Evolutionary conservation across 2,329 filamentous ascomycete genomes (phyloP).

Genomic region (Cladophialophora carrionii): DNA sequence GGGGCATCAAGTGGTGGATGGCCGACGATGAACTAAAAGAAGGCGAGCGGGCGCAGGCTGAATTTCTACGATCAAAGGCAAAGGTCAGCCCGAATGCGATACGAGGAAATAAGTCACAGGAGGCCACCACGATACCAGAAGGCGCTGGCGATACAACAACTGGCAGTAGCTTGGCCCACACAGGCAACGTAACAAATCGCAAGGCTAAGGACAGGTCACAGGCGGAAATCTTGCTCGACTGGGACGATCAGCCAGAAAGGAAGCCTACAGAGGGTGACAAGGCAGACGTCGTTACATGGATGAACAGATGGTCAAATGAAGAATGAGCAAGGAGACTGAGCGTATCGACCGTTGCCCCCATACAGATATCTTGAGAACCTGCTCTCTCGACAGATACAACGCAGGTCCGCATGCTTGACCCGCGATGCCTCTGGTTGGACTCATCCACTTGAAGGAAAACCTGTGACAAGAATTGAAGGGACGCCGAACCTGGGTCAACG

Average conservation of each 20-base stretch:
- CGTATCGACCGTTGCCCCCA: neutral
- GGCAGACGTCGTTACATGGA: constrained; percentile 36
- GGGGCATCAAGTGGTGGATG: constrained; percentile 32
- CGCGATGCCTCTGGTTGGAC: neutral
- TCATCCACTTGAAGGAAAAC: neutral
- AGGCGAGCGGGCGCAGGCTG: constrained; percentile 27
- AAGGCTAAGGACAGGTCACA: constrained; percentile 37
- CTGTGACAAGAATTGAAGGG: neutral
- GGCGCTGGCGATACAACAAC: constrained; percentile 20
- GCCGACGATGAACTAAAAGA: constrained; percentile 24
- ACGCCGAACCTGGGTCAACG: neutral
- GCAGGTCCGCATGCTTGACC: neutral
- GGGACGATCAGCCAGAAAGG: constrained; percentile 37
- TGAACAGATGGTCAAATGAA: constrained; percentile 37
- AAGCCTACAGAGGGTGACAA: constrained; percentile 28
- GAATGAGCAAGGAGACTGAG: constrained; percentile 5
- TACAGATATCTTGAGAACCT: neutral
- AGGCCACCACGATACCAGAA: constrained; percentile 23
- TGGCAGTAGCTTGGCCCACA: constrained; percentile 24
- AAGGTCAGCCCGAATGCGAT: constrained; percentile 36
- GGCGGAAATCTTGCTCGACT: constrained; percentile 37
- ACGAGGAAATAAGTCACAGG: constrained; percentile 28
- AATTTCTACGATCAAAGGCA: constrained; percentile 29
- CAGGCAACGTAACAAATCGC: constrained; percentile 30
- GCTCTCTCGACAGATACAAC: neutral